Evolutionary conservation across 352 stramenopile species (phyloP).

Genomic region (Pythium scleroteichum): DNA sequence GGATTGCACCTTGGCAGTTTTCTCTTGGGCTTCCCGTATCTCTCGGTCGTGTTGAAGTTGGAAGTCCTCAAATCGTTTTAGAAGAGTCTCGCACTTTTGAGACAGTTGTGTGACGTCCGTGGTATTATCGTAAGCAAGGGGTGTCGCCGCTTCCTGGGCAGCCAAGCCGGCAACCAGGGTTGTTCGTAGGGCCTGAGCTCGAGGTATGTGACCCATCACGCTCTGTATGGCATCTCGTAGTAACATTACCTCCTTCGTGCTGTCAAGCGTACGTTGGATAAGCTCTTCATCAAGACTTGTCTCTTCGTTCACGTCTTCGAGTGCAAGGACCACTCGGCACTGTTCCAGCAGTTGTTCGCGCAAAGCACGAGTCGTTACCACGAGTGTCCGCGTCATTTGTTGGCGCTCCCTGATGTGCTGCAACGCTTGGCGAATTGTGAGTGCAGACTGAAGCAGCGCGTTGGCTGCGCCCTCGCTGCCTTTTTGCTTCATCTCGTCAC

Average conservation of each 20-base stretch:
- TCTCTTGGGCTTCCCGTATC: slow-evolving; percentile 31
- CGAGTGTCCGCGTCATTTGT: slow-evolving; percentile 45
- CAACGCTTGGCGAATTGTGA: slow-evolving; percentile 37
- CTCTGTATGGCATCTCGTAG: slow-evolving; percentile 3
- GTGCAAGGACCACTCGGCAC: slow-evolving; percentile 16
- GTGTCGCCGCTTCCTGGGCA: not conserved
- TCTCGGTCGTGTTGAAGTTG: slow-evolving; percentile 31
- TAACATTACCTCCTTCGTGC: slow-evolving; percentile 13
- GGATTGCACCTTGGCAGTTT: slow-evolving; percentile 33
- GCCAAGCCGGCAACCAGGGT: not conserved
- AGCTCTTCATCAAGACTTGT: slow-evolving; percentile 20
- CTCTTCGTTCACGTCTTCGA: slow-evolving; percentile 18
- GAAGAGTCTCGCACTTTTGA: slow-evolving; percentile 25
- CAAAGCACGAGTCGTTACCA: slow-evolving; percentile 25
- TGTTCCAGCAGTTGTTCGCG: slow-evolving; percentile 29
- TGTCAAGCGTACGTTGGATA: slow-evolving; percentile 11
- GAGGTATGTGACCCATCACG: not conserved
- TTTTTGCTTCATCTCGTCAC: slow-evolving; percentile 74
- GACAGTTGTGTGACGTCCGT: slow-evolving; percentile 17
- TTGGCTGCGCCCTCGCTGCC: slow-evolving; percentile 56
- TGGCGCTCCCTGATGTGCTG: slow-evolving; percentile 48
- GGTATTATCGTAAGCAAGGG: not conserved
- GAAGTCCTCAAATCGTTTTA: slow-evolving; percentile 24
- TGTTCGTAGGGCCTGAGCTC: not conserved
- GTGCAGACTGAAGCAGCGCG: slow-evolving; percentile 56